A percentile compares a stretch with the other conserved stretches of the same genome.
These are phyloP conservation scores for Stemphylium lycopersici DNA, from an alignment of 2,329 filamentous ascomycete genomes.

Conservation along the genomic window DNA sequence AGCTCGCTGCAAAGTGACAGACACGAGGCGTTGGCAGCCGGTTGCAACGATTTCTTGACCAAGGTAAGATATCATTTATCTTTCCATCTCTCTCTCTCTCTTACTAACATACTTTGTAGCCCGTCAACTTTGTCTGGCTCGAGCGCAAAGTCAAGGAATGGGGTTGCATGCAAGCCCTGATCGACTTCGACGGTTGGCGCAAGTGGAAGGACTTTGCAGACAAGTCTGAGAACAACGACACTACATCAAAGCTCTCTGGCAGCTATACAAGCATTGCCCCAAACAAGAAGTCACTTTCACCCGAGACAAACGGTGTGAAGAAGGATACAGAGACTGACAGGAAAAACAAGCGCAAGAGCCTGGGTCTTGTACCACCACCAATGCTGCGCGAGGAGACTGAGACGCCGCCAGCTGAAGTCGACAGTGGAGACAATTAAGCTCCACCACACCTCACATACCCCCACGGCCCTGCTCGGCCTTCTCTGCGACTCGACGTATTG, in stretches of 20 bases:
- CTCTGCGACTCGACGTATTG: not conserved
- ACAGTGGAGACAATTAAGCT: conserved; percentile 16
- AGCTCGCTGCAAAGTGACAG: conserved; percentile 94
- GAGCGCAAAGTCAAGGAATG: conserved; percentile 98
- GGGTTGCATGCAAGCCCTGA: conserved; percentile 99
- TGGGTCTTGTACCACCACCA: conserved; percentile 34
- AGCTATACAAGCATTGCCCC: conserved; percentile 42
- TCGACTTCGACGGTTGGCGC: conserved; percentile 97
- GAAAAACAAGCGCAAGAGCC: conserved; percentile 43
- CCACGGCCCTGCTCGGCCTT: not conserved
- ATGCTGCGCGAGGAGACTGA: conserved; percentile 37
- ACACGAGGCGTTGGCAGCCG: conserved; percentile 91
- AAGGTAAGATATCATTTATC: conserved; percentile 66
- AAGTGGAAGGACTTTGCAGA: conserved; percentile 85
- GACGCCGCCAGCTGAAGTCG: conserved; percentile 29
- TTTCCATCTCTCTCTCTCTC: conserved; percentile 11
- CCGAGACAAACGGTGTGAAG: conserved; percentile 33
- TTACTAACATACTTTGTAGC: conserved; percentile 59
- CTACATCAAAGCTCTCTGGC: conserved; percentile 42
- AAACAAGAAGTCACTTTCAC: conserved; percentile 26
- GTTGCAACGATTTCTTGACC: conserved; percentile 97
- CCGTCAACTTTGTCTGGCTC: conserved; percentile 96
- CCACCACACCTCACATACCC: not conserved
- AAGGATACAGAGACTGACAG: conserved; percentile 38
- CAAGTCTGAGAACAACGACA: conserved; percentile 43